Conservation (phyloP, 1,284 basidiomycete species). For the Dichomitus squalens region DNA sequence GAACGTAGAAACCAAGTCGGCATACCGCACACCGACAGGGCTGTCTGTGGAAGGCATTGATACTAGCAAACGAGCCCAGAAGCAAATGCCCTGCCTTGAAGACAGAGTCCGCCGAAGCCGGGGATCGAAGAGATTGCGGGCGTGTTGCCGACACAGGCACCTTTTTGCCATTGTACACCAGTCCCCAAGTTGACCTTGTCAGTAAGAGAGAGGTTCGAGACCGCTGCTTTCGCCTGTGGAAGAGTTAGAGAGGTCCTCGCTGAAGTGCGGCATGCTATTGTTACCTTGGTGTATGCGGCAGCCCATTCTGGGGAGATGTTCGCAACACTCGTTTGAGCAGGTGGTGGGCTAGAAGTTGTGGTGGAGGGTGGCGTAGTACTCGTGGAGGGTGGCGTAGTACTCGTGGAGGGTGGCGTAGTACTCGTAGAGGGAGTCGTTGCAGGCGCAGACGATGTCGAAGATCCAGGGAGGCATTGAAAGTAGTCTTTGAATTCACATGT, state of each 20-base stretch:
- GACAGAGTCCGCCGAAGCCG: conserved; percentile 69
- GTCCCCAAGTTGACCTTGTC: conserved; percentile 62
- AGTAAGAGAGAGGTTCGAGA: conserved; percentile 50
- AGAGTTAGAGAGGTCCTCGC: no score
- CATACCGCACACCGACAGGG: conserved; percentile 66
- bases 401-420: conserved; percentile 64
- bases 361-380: conserved; percentile 62
- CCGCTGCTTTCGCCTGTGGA: conserved; percentile 44
- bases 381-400: conserved; percentile 61
- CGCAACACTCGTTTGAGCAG: conserved; percentile 32
- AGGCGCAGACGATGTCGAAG: conserved; percentile 28
- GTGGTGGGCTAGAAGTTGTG: conserved; percentile 19
- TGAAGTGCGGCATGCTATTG: no score
- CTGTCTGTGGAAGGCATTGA: no score
- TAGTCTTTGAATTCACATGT: conserved; percentile 37
- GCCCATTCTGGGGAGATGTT: conserved; percentile 55
- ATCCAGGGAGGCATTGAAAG: conserved; percentile 48
- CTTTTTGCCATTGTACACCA: conserved; percentile 40
- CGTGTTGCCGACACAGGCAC: conserved; percentile 71
- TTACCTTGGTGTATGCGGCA: conserved; percentile 53
- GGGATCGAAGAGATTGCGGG: conserved; percentile 55
- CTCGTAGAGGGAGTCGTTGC: conserved; percentile 42
- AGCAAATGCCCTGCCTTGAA: no score
- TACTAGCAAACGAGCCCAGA: conserved; percentile 25
- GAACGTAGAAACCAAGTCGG: conserved; percentile 67